Evolutionary conservation across 106 monocot genomes (phyloP).

Genomic region (Iris macrosiphon): DNA sequence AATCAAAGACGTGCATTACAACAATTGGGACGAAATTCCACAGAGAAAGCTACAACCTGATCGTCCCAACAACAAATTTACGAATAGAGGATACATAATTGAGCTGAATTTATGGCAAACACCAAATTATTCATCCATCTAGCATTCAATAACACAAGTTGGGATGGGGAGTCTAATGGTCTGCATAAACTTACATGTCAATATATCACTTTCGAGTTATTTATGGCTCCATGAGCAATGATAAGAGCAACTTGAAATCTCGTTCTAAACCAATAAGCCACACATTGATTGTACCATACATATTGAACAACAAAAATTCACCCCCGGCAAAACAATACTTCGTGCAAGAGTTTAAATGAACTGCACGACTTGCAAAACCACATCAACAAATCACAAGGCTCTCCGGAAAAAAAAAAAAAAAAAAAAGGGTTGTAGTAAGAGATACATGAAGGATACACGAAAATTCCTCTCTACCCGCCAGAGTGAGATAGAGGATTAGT

Average conservation of each 20-base stretch:
- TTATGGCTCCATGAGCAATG: too few species aligned
- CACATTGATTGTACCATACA: too few species aligned
- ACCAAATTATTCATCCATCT: neutral
- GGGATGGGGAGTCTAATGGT: neutral
- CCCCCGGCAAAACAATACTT: neutral
- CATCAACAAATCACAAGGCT: too few species aligned
- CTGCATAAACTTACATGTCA: neutral
- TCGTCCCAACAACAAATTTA: constrained; percentile 5
- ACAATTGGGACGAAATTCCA: neutral
- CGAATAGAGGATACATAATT: neutral
- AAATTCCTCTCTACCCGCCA: constrained; percentile 33
- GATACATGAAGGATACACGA: too few species aligned
- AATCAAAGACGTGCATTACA: constrained; percentile 1
- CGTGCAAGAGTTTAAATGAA: neutral
- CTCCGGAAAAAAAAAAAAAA: too few species aligned
- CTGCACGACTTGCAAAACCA: neutral
- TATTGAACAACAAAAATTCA: too few species aligned
- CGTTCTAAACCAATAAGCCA: too few species aligned
- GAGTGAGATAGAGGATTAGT: constrained; percentile 85
- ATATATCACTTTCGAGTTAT: too few species aligned
- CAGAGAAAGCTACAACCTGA: constrained; percentile 1
- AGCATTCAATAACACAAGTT: neutral
- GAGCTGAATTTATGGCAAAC: constrained; percentile 1
- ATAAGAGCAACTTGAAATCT: too few species aligned
- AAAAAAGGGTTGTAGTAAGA: too few species aligned